Base-by-base conservation (phyloP, 495 filamentous ascomycete species). In the Oidiodendron maius region DNA sequence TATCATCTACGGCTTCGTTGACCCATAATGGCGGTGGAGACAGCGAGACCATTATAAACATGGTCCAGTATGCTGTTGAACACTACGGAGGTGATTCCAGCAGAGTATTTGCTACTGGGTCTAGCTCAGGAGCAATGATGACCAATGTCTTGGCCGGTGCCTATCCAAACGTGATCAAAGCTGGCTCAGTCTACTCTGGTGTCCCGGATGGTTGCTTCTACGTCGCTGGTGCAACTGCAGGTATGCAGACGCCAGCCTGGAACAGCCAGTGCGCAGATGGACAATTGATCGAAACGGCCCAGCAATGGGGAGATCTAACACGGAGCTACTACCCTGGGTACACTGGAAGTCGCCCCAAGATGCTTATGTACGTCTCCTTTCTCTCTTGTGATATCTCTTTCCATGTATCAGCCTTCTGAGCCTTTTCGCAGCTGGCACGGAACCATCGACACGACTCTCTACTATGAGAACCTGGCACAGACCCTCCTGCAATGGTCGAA, bases 121-220 rank as follows among this genome's bases (percentile, higher is more conserved):
- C 64, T 1, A 71, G 66, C 21, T 75, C 72, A 0, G 74, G 74
- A 3, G 74, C 70, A 2, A 75, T 75, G 69, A 75, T 77, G 74
- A 74, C 74, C 4, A 70, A 64, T 40, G 58, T 65, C 8, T 44
- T 69, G 32, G 51, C 64, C 2, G 66, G 66, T 8, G 64, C 66
- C 0, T 69, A 69, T 41, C 64, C 69, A 17, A 66, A 72, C 32
- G 39, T 72, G 18, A 66, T 72, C 48, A 65, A 63, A 3, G 67
- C 61, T 12, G 67, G 64, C 13, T 71, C 68, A 15, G 77, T 64
- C 37, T 83, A 82, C 61, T 64, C 73, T 5, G 81, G 81, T 37
- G 78, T 84, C 3, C 65, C 79, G 3, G 78, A 74, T 23, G 80
- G 79, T 13, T 83, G 81, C 64, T 83, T 82, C 61, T 56, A 58